A percentile compares a stretch with the other conserved stretches of the same genome.
Evolutionary conservation across 2,329 filamentous ascomycete species (phyloP).

Genomic region (Fusarium avenaceum): DNA sequence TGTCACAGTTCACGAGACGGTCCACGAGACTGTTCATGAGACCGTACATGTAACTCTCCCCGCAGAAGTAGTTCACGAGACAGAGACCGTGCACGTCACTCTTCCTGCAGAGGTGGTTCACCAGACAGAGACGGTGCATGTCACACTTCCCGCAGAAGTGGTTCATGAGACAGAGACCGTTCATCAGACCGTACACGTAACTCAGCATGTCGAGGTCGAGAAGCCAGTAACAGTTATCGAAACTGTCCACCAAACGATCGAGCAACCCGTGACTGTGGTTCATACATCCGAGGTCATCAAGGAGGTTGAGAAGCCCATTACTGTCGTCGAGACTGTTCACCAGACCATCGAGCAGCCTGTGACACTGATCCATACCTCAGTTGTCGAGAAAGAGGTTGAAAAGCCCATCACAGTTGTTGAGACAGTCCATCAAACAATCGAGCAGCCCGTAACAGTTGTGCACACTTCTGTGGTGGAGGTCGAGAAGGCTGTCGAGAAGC

Average conservation of each 20-base stretch:
- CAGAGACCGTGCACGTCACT: slow-evolving; percentile 15
- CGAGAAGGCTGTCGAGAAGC: neutral
- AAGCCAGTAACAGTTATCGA: slow-evolving; percentile 22
- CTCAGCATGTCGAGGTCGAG: slow-evolving; percentile 14
- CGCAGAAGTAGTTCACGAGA: too few relatives aligned
- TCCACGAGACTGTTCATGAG: slow-evolving; percentile 20
- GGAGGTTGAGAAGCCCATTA: slow-evolving; percentile 26
- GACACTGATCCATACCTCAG: neutral
- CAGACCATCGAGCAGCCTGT: slow-evolving; percentile 8
- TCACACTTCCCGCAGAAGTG: slow-evolving; percentile 21
- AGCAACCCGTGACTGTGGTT: slow-evolving; percentile 18
- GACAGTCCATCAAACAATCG: slow-evolving; percentile 2
- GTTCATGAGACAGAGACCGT: slow-evolving; percentile 23
- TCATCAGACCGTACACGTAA: slow-evolving; percentile 11
- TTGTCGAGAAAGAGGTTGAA: slow-evolving; percentile 9
- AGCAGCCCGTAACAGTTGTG: neutral
- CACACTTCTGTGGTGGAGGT: neutral
- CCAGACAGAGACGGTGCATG: slow-evolving; percentile 9
- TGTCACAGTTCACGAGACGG: slow-evolving; percentile 9
- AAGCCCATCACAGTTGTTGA: neutral
- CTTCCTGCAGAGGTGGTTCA: neutral
- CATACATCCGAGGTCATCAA: slow-evolving; percentile 17
- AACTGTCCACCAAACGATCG: slow-evolving; percentile 18
- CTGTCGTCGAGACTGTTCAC: slow-evolving; percentile 7
- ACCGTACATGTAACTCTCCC: slow-evolving; percentile 11